phyloP scores from a whole-genome alignment of 169 alveolate species.

The Plasmodium adleri region DNA sequence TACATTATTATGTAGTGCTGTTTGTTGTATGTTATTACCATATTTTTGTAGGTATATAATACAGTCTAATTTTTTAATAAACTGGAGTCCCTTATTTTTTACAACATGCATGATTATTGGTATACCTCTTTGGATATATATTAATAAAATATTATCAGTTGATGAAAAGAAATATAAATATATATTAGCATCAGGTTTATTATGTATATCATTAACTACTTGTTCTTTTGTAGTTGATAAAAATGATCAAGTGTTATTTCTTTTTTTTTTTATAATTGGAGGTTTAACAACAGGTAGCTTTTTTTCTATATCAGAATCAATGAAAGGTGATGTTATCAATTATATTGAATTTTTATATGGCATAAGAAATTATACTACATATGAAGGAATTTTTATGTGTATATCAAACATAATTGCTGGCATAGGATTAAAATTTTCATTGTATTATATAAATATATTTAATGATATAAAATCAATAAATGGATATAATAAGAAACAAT shows the following conservation, averaged over 20 bases:
- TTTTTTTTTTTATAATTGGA: slow-evolving; percentile 3
- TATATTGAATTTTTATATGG: slow-evolving; percentile 3
- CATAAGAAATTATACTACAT: slow-evolving; percentile 3
- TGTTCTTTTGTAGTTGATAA: slow-evolving; percentile 1
- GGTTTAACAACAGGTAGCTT: background rate
- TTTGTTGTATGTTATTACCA: background rate
- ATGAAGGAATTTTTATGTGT: slow-evolving; percentile 1
- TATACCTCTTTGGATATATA: slow-evolving; percentile 1
- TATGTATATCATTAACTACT: slow-evolving; percentile 7
- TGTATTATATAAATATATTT: slow-evolving; percentile 3
- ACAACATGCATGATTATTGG: background rate
- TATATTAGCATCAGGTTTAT: slow-evolving; percentile 3
- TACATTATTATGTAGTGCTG: slow-evolving; percentile 2
- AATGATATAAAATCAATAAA: background rate
- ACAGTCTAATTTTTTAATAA: slow-evolving; percentile 2
- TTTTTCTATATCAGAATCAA: background rate
- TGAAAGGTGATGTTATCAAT: slow-evolving; percentile 4
- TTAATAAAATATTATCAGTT: background rate
- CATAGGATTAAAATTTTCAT: slow-evolving; percentile 2
- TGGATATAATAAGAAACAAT: background rate
- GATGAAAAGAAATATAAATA: background rate
- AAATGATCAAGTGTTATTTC: background rate
- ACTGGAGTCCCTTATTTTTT: slow-evolving; percentile 3
- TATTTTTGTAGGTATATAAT: slow-evolving; percentile 1
- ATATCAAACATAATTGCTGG: slow-evolving; percentile 1